Conservation (phyloP, 257 asterid genomes). For the Capsicum rhomboideum region DNA sequence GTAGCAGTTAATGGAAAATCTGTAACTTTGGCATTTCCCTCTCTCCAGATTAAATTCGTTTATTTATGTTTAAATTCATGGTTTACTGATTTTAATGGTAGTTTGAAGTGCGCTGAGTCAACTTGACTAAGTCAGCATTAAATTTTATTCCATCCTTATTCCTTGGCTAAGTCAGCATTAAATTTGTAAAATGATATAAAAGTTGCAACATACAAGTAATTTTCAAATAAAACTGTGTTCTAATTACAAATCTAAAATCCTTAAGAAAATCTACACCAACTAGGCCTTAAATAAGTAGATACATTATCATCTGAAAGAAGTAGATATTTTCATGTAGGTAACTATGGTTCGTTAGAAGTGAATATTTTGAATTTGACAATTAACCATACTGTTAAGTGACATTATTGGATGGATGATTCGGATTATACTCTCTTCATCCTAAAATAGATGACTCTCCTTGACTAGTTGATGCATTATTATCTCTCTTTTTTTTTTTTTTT, state of each 20-base stretch:
- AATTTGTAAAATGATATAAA: not conserved
- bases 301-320: not conserved
- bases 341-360: not conserved
- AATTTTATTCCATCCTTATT: not conserved
- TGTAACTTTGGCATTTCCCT: not conserved
- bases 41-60: not conserved
- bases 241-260: not conserved
- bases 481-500: not conserved
- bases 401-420: not conserved
- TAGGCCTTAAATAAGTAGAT: not conserved
- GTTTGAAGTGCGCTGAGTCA: not conserved
- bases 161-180: not conserved
- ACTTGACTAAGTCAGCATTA: not conserved
- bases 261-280: not conserved
- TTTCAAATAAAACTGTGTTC: not conserved
- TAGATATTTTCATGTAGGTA: not conserved
- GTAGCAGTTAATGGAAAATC: not conserved
- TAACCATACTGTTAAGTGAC: not conserved
- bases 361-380: not conserved
- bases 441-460: not conserved
- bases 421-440: not conserved
- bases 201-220: not conserved
- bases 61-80: not conserved
- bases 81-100: not conserved
- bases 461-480: not conserved